Conservation (phyloP, 352 stramenopile species). For the Pythium insidiosum region DNA sequence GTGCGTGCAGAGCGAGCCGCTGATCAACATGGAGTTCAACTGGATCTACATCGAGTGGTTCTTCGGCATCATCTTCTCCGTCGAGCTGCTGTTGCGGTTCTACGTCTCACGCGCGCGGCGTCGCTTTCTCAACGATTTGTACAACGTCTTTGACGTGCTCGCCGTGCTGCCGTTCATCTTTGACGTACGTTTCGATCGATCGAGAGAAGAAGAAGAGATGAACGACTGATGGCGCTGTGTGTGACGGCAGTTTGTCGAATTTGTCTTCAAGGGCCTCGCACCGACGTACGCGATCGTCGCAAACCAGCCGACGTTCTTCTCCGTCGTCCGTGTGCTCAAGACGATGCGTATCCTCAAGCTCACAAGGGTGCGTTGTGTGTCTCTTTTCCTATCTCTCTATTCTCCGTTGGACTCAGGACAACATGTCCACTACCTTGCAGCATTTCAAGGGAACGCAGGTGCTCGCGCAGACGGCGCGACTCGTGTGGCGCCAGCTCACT, state of each 20-base stretch:
- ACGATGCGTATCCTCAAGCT: conserved; percentile 73
- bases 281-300: conserved; percentile 58
- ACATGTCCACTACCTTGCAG: no score
- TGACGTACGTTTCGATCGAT: conserved; percentile 42
- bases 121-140: conserved; percentile 39
- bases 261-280: conserved; percentile 18
- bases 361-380: no score
- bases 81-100: conserved; percentile 52
- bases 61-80: conserved; percentile 46
- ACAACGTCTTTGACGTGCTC: conserved; percentile 61
- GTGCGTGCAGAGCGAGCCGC: conserved; percentile 23
- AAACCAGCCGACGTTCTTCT: conserved; percentile 52
- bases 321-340: conserved; percentile 58
- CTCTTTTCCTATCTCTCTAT: no score
- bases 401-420: no score
- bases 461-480: conserved; percentile 41
- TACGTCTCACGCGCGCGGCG: conserved; percentile 28
- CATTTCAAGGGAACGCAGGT: conserved; percentile 66
- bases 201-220: no score
- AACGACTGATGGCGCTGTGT: not conserved
- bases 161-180: conserved; percentile 55
- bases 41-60: conserved; percentile 76
- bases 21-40: conserved; percentile 57
- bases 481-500: conserved; percentile 44
- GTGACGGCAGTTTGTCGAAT: conserved; percentile 16